These are phyloP conservation scores for Draba incana DNA, from an alignment of 345 rosid species.

Conservation along the genomic window DNA sequence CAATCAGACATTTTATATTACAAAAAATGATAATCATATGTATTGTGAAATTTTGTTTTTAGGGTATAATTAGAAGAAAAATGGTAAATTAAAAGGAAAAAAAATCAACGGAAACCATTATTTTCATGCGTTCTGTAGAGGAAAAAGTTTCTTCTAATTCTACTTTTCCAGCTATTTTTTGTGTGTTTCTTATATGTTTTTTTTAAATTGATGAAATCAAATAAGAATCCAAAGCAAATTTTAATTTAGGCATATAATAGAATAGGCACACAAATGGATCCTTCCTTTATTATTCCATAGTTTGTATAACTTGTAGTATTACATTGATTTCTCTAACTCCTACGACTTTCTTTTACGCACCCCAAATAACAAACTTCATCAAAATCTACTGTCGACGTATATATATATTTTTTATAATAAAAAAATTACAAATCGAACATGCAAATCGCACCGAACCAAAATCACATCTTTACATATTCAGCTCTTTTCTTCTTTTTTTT, in stretches of 20 bases:
- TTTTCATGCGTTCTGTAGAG: no score
- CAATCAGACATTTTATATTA: conserved; percentile 14
- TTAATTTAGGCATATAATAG: not conserved
- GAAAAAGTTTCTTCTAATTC: no score
- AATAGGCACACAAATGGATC: conserved; percentile 35
- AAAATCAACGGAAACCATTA: no score
- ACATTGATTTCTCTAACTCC: conserved; percentile 36
- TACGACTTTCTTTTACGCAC: conserved; percentile 15
- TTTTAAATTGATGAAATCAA: no score
- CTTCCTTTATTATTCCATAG: conserved; percentile 29
- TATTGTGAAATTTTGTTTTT: no score
- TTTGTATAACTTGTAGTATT: conserved; percentile 31
- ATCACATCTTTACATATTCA: conserved; percentile 45
- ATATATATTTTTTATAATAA: conserved; percentile 25
- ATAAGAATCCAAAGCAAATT: no score
- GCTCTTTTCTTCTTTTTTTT: not conserved
- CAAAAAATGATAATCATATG: not conserved
- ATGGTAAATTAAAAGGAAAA: no score
- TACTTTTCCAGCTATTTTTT: no score
- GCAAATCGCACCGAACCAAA: conserved; percentile 41
- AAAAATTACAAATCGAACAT: conserved; percentile 33
- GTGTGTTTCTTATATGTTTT: no score
- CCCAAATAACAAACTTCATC: conserved; percentile 25
- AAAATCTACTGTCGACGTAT: conserved; percentile 39
- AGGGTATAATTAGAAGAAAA: no score